Base-by-base conservation (phyloP, 1,139 yeast species). In the Suhomyces bribrorum region DNA sequence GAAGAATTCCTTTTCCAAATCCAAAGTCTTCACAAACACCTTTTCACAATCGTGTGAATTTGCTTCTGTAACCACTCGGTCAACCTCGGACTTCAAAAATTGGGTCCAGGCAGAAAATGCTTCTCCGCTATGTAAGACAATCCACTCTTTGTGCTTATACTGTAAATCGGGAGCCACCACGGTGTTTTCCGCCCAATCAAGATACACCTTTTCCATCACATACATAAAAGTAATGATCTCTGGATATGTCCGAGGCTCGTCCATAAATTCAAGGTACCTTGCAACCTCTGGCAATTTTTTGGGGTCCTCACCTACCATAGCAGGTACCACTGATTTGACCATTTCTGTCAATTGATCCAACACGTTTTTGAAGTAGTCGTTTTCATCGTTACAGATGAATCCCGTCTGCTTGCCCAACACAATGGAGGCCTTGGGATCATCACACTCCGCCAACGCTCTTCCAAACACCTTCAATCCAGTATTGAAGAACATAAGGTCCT, bases 131-230 rank as follows among this genome's bases (percentile, higher is more conserved):
- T 77, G 82, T 36, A 77, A 57, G 34, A 57, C 63, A 29, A 77
- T 69, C 83, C 82, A 77, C 36, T 73, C 77, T 37, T 67, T 65
- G 43, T 71, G 59, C 47, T 73, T 75, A 61, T 71, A 75, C 20
- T 62, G 61, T 26, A 77, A 57, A 28, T 59, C 50, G 2, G 47
- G 37, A 1, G 67, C 59, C 7, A 63, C 51, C 1, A 41, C 37
- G 1, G 51, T 54, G 4, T 34, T 41, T 27, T 67, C 64, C 1
- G 80, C 80, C 82, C 82, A 77, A 12, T 67, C 73, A 31, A 74
- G 61, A 45, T 77, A 77, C 2, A 74, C 73, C 34, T 66, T 65
- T 46, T 77, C 83, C 72, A 76, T 73, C 12, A 67, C 62, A 52
- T 67, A 76, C 37, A 66, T 47, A 30, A 64, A 64, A 1, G 80